Evolutionary conservation across 495 filamentous ascomycete genomes (phyloP), one percentile per base, ranked within the genome.

Genomic region (Filosporella fistucella): DNA sequence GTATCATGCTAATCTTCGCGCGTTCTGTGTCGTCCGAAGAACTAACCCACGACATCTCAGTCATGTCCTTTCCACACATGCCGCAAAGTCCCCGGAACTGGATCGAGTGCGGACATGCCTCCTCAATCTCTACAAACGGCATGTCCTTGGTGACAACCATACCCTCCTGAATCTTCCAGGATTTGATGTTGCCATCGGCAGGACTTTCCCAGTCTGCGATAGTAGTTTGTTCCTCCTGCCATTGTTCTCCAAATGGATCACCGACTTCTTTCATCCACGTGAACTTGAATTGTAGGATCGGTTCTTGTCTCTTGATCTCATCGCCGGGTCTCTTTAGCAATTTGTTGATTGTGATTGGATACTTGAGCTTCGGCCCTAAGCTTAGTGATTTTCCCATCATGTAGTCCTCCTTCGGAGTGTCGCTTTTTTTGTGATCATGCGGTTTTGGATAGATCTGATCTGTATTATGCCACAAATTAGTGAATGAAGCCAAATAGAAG

Each of bases 41-140:
- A 49, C 63, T 71, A 1, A 72, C 68, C 63, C 72, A 78, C 45
- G 63, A 69, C 42, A 70, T 63, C 55, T 76, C 78, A 42, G 88
- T 96, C 94, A 99, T 97, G 62, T 99, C 91, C 71, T 95, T 90
- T 42, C 93, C 94, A 67, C 93, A 99, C 52, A 86, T 77, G 26
- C 79, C 86, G 67, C 93, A 99, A 34, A 99, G 75, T 12, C 89
- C 90, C 35, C 80, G 84, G 55, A 85, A 97, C 61, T 99, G 93
- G 24, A 95, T 73, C 55, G 86, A 85, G 65, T 99, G 93, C 25
- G 84, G 74, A 67, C 93, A 99, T 43, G 85, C 83, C 69, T 99
- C 93, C 55, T 95, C 86, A 44, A 97, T 85, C 47, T 86, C 82
- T 20, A 88, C 71, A 52, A 91, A 76, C 17, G 78, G 69, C 52